A percentile compares a stretch with the other conserved stretches of the same genome.
Conservation (phyloP, 352 stramenopile genomes). For the Globisporangium orthogonon region DNA sequence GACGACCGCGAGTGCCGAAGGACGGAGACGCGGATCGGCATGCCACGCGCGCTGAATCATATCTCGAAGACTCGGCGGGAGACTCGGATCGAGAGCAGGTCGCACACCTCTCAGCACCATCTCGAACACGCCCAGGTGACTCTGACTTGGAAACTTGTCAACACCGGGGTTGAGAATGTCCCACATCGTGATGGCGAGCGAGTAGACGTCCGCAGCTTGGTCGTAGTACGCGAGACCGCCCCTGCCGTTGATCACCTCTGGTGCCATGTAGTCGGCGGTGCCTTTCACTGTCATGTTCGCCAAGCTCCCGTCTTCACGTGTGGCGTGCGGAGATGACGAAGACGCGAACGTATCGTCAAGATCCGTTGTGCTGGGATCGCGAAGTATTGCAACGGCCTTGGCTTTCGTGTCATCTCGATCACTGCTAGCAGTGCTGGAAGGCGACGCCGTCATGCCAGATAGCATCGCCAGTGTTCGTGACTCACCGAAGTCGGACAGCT, state of each 20-base stretch:
- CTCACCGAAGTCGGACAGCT: conserved; percentile 64
- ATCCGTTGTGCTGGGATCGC: background rate
- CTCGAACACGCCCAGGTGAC: conserved; percentile 33
- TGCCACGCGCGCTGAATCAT: conserved; percentile 46
- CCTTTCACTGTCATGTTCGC: background rate
- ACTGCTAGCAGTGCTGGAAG: background rate
- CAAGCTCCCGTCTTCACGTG: conserved; percentile 10
- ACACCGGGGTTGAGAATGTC: conserved; percentile 37
- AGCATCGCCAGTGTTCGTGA: conserved; percentile 17
- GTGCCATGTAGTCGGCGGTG: conserved; percentile 45
- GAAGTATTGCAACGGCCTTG: background rate
- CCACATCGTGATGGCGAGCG: conserved; percentile 57
- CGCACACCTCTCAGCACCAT: conserved; percentile 29
- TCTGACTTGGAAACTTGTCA: conserved; percentile 30
- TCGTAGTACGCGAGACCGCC: conserved; percentile 20
- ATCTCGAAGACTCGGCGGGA: conserved; percentile 29
- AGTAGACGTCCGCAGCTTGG: conserved; percentile 49
- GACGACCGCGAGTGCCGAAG: conserved; percentile 34
- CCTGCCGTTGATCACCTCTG: conserved; percentile 42
- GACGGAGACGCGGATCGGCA: conserved; percentile 22
- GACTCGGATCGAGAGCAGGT: conserved; percentile 17
- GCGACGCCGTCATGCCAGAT: background rate
- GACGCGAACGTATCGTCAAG: background rate
- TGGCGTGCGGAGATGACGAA: background rate
- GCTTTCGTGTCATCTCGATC: background rate